Base-by-base conservation (phyloP, 768 basidiomycete genomes). In the Terana coerulea region DNA sequence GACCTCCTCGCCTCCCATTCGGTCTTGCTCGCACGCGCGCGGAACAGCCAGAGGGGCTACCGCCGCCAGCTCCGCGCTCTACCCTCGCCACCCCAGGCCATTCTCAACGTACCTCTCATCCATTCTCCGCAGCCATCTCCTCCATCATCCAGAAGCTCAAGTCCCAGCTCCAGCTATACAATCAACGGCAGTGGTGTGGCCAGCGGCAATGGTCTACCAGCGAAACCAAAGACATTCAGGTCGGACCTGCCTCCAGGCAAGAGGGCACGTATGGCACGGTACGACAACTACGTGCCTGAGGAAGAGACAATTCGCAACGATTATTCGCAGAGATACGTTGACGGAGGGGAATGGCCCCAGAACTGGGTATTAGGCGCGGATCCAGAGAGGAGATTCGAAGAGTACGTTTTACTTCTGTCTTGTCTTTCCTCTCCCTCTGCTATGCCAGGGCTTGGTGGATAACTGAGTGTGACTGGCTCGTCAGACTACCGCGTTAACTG, bases 301-400 rank as follows among this genome's bases (percentile, higher is more conserved):
- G 95, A 99, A 64, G 95, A 99, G 67, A 98, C 94, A 0, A 89
- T 99, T 37, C 79, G 97, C 42, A 98, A 97, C 60, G 95, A 99
- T 71, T 93, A 95, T 63, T 91, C 88, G 0, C 86, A 88, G 67
- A 74, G 86, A 57, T 98, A 95, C 67, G 92, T 95, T 29, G 86
- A 91, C 60, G 79, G 88, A 2, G 95, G 94, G 9, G 88, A 91
- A 56, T 93, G 94, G 85, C 91, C 94, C 1, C 93, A 95, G 69
- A 86, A 97, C 61, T 91, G 86, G 81, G 88, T 99, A 8, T 71
- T 92, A 7, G 95, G 94, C 19, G 89, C 91, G 5, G 89, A 88
- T 54, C 88, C 89, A 11, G 89, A 92, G 45, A 83, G 80, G 52
- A 80, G 94, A 2, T 98, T 97, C 59, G 87, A 91, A 76, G 97